phyloP scores from a whole-genome alignment of 768 basidiomycete genomes.

The Gloeopeniophorella convolvens region DNA sequence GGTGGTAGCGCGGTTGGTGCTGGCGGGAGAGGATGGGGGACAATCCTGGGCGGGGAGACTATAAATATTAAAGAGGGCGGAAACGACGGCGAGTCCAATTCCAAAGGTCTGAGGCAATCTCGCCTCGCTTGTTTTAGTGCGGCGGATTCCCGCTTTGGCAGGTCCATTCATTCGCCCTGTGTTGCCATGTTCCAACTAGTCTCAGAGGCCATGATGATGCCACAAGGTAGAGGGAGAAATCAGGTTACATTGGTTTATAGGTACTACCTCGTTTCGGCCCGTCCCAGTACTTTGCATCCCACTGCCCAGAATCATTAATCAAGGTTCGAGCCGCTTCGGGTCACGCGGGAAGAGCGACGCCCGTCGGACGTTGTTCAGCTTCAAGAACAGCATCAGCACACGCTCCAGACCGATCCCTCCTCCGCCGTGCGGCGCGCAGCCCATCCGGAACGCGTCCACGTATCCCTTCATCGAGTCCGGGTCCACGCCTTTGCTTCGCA shows the following conservation, averaged over 20 bases:
- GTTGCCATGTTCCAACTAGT: too few relatives aligned
- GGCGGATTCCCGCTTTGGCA: neutral
- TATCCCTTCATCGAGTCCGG: slow-evolving; percentile 90
- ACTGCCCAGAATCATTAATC: too few relatives aligned
- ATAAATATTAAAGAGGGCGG: neutral
- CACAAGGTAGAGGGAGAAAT: too few relatives aligned
- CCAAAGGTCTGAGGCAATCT: too few relatives aligned
- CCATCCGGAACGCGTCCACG: slow-evolving; percentile 90
- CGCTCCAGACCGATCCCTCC: slow-evolving; percentile 95
- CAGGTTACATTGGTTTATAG: too few relatives aligned
- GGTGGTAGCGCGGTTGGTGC: neutral
- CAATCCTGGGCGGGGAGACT: neutral
- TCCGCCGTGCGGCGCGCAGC: slow-evolving; percentile 94
- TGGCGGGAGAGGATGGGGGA: neutral
- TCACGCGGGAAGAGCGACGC: slow-evolving; percentile 95
- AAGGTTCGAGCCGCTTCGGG: slow-evolving; percentile 91
- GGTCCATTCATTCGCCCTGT: too few relatives aligned
- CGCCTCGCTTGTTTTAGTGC: neutral
- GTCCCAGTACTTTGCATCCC: too few relatives aligned
- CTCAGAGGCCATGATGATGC: too few relatives aligned
- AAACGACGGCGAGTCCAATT: neutral
- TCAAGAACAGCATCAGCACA: slow-evolving; percentile 96
- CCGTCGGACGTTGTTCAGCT: slow-evolving; percentile 90
- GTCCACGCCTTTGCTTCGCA: slow-evolving; percentile 83
- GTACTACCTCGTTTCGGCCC: too few relatives aligned